phyloP scores from a whole-genome alignment of 768 basidiomycete species.

The Mycena amicta region DNA sequence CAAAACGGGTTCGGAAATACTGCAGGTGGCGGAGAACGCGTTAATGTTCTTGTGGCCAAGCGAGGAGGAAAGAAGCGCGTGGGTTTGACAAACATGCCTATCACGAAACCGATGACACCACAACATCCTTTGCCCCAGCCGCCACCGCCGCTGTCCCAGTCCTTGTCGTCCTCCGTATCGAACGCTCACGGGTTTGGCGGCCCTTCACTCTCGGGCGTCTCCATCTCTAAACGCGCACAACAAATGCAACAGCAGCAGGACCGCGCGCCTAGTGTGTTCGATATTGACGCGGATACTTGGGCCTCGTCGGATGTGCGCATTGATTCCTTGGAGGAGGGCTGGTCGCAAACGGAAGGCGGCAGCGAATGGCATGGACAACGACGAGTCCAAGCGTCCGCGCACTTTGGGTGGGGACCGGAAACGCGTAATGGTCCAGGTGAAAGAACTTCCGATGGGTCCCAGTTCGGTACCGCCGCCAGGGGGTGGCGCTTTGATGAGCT shows the following conservation, averaged over 20 bases:
- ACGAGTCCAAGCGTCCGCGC: constrained; percentile 36
- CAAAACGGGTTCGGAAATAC: constrained; percentile 45
- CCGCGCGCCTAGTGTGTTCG: constrained; percentile 24
- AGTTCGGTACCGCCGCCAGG: constrained; percentile 22
- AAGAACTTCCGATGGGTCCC: constrained; percentile 48
- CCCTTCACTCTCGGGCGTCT: constrained; percentile 25
- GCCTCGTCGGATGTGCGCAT: constrained; percentile 34
- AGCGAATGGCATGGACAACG: constrained; percentile 41
- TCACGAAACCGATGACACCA: constrained; percentile 22
- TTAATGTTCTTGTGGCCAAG: constrained; percentile 78
- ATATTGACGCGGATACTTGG: constrained; percentile 55
- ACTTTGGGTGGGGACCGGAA: constrained; percentile 74
- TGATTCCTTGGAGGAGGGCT: constrained; percentile 31
- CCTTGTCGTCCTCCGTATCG: constrained; percentile 13
- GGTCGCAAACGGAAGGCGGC: constrained; percentile 59
- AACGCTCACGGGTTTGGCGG: constrained; percentile 5
- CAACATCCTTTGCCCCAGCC: constrained; percentile 9
- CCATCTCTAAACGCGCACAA: constrained; percentile 40
- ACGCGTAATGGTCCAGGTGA: constrained; percentile 51
- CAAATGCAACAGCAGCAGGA: constrained; percentile 32
- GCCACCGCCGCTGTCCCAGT: constrained; percentile 5
- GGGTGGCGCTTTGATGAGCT: constrained; percentile 31
- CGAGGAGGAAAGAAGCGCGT: constrained; percentile 66
- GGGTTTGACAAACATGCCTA: constrained; percentile 30
- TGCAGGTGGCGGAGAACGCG: constrained; percentile 54